phyloP scores from a whole-genome alignment of 169 alveolate genomes.

The Ichthyophthirius multifiliis region DNA sequence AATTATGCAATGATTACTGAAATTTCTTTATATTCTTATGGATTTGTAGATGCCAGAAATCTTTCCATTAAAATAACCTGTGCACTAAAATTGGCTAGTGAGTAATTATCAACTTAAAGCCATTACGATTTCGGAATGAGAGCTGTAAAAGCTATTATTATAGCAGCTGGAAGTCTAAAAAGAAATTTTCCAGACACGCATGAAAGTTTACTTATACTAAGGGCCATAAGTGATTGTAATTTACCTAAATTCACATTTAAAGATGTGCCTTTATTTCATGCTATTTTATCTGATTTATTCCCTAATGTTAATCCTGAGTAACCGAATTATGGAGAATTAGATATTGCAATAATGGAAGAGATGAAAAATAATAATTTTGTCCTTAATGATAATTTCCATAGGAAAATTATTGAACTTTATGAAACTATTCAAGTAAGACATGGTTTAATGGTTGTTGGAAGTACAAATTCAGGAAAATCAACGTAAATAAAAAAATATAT shows the following conservation, averaged over 20 bases:
- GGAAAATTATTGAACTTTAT: conserved; percentile 82
- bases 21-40: conserved; percentile 72
- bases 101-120: conserved; percentile 61
- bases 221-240: conserved; percentile 78
- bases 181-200: conserved; percentile 40
- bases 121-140: conserved; percentile 85
- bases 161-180: conserved; percentile 69
- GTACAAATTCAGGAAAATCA: conserved; percentile 87
- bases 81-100: conserved; percentile 62
- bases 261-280: conserved; percentile 65
- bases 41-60: conserved; percentile 68
- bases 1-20: conserved; percentile 79
- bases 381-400: conserved; percentile 36
- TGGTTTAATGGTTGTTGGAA: conserved; percentile 93
- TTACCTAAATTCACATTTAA: conserved; percentile 70
- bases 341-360: conserved; percentile 19
- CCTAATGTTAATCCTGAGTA: conserved; percentile 49
- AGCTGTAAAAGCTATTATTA: conserved; percentile 69
- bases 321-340: conserved; percentile 54
- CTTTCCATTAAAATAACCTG: conserved; percentile 58
- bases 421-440: conserved; percentile 91
- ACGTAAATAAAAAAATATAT: conserved; percentile 69
- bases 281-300: conserved; percentile 69
- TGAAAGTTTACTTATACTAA: conserved; percentile 52
- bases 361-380: conserved; percentile 25